Percentiles rank a stretch among this genome's conserved stretches.
Evolutionary conservation across 305 asterid species (phyloP).

Genomic region (Solanum hybrid): DNA sequence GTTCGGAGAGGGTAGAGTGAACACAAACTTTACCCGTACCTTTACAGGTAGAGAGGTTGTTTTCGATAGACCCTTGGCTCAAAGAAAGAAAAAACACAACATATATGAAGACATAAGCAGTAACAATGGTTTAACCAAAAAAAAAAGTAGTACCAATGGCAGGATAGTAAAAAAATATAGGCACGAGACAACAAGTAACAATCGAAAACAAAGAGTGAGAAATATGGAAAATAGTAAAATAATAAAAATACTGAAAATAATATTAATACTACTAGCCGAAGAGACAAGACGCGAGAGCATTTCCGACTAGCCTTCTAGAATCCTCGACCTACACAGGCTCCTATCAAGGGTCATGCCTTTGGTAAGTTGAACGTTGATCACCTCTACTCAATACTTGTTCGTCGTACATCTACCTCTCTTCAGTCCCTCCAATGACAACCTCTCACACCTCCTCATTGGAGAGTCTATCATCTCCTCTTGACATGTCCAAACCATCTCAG

Average conservation of each 20-base stretch:
- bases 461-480: not conserved
- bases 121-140: not conserved
- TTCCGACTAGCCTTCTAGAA: not conserved
- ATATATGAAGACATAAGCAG: not conserved
- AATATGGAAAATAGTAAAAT: not conserved
- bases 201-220: not conserved
- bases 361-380: not conserved
- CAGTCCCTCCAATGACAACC: not conserved
- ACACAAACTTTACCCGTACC: not conserved
- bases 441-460: not conserved
- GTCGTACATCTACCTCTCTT: not conserved
- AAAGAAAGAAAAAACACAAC: not conserved
- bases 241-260: not conserved
- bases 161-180: not conserved
- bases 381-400: not conserved
- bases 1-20: not conserved
- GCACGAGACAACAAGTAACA: not conserved
- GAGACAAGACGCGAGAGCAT: not conserved
- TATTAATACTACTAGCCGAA: not conserved
- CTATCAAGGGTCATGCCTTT: not conserved
- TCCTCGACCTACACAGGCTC: not conserved
- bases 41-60: not conserved
- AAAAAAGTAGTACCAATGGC: not conserved
- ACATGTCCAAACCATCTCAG: not conserved
- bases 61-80: not conserved